These are phyloP conservation scores for Arachis hypogaea DNA, from an alignment of 306 rosid genomes.

Conservation along the genomic window DNA sequence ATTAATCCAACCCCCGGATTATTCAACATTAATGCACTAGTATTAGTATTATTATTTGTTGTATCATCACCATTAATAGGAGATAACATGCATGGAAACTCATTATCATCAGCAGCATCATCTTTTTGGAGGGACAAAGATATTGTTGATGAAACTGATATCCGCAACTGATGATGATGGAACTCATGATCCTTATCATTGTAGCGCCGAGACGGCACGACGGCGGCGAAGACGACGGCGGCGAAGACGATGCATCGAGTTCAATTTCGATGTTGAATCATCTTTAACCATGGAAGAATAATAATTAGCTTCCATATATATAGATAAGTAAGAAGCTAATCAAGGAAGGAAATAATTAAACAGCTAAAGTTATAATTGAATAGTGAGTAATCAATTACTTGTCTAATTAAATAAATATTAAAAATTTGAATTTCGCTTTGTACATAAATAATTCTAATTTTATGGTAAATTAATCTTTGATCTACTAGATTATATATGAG, in stretches of 20 bases:
- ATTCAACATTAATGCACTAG: neutral
- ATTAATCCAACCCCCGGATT: neutral
- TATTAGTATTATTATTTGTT: neutral
- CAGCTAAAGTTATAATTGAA: no score
- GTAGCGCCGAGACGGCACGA: neutral
- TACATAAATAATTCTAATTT: no score
- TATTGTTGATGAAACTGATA: constrained; percentile 57
- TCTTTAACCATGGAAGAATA: constrained; percentile 25
- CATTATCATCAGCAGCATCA: neutral
- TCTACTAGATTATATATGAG: no score
- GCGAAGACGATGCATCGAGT: constrained; percentile 24
- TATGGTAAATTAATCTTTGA: no score
- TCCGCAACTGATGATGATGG: constrained; percentile 41
- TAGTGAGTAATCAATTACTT: no score
- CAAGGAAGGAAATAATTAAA: no score
- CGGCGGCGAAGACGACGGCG: neutral
- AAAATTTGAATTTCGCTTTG: no score
- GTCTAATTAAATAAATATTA: no score
- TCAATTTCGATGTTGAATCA: constrained; percentile 56
- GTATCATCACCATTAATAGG: neutral
- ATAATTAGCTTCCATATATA: no score
- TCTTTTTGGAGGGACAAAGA: constrained; percentile 36
- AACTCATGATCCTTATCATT: neutral
- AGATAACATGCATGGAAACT: neutral
- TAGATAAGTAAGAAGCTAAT: no score